Conservation (phyloP, 306 rosid genomes). For the Acacia melanoxylon region DNA sequence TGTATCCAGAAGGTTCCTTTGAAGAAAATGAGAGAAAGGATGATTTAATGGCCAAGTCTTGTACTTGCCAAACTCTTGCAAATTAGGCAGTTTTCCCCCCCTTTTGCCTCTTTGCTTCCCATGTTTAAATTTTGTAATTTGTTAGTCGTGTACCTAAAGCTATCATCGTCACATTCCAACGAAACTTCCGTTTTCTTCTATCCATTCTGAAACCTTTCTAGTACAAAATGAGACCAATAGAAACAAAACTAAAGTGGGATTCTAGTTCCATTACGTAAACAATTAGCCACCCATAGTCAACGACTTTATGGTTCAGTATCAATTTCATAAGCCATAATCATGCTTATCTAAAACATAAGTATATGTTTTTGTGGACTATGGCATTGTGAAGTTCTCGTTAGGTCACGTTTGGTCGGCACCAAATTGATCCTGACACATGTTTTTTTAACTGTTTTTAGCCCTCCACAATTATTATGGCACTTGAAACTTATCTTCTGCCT, state of each 20-base stretch:
- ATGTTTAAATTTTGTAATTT: not conserved
- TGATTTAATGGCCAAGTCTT: not conserved
- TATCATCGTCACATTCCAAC: not conserved
- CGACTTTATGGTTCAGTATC: slow-evolving; percentile 21
- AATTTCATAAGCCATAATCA: slow-evolving; percentile 20
- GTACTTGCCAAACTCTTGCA: not conserved
- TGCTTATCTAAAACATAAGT: slow-evolving; percentile 24
- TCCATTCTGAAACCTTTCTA: not conserved
- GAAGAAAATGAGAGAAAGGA: not conserved
- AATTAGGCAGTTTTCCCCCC: not conserved
- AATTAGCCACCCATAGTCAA: not conserved
- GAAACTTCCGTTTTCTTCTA: not conserved
- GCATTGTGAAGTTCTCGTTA: slow-evolving; percentile 31
- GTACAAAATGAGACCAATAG: not conserved
- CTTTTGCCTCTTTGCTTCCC: not conserved
- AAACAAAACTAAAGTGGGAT: not conserved
- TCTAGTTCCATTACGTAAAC: not conserved
- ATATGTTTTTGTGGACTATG: not conserved
- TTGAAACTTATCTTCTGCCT: slow-evolving; percentile 29
- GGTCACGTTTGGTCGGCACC: slow-evolving; percentile 37
- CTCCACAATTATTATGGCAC: not conserved
- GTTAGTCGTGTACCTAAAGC: not conserved
- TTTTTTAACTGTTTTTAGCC: slow-evolving; percentile 10
- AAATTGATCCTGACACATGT: slow-evolving; percentile 25
- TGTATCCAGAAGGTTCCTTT: not conserved